These are phyloP conservation scores for Irpex rosettiformis DNA, from an alignment of 1,284 basidiomycete species.

Conservation along the genomic window DNA sequence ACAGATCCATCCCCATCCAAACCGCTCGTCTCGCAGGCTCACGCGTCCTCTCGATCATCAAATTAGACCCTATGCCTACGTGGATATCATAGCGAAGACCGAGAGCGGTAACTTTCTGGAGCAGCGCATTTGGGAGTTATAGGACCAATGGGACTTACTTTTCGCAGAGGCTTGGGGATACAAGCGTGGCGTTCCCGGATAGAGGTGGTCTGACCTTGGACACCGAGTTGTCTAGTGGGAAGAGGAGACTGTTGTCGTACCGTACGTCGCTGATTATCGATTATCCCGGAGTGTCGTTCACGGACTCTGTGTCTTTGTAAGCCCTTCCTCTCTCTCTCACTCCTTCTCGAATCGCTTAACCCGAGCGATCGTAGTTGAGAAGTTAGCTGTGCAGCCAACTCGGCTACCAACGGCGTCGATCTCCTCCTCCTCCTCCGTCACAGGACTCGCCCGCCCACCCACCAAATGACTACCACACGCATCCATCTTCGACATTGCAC, in stretches of 20 bases:
- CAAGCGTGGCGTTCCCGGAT: conserved; percentile 49
- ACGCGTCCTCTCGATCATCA: conserved; percentile 51
- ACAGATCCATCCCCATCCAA: conserved; percentile 40
- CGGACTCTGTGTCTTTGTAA: conserved; percentile 50
- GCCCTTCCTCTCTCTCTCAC: conserved; percentile 19
- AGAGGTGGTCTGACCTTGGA: conserved; percentile 39
- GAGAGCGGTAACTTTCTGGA: conserved; percentile 62
- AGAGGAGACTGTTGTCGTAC: conserved; percentile 48
- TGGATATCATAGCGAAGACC: conserved; percentile 52
- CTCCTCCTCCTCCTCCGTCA: no score
- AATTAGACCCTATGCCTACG: conserved; percentile 49
- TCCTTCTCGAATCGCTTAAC: not conserved
- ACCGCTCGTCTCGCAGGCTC: conserved; percentile 61
- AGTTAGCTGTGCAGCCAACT: conserved; percentile 54
- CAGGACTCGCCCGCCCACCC: not conserved
- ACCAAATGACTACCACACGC: conserved; percentile 29
- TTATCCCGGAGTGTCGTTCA: conserved; percentile 46
- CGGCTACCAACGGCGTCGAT: conserved; percentile 54
- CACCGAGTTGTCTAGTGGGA: conserved; percentile 45
- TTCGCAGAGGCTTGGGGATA: conserved; percentile 58
- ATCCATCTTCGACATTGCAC: conserved; percentile 42
- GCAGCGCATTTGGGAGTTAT: conserved; percentile 60
- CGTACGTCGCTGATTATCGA: conserved; percentile 51
- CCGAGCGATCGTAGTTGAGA: conserved; percentile 43
- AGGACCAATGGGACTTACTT: conserved; percentile 43